Conservation (phyloP, 2,329 filamentous ascomycete species). For the Paramyrothecium sp. region DNA sequence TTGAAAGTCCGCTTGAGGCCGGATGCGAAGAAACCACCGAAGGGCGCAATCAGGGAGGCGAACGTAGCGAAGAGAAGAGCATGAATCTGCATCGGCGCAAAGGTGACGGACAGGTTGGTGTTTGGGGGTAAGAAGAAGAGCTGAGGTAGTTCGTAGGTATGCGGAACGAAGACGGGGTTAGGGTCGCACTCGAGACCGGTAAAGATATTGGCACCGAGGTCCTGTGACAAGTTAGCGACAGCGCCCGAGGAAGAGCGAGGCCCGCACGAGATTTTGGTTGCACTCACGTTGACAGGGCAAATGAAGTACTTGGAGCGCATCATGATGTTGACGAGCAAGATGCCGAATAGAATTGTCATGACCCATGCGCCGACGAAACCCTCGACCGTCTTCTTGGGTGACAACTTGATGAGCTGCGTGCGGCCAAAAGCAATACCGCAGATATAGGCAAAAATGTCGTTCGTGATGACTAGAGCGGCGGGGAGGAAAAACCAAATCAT, state of each 20-base stretch:
- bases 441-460: slow-evolving; percentile 97
- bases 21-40: slow-evolving; percentile 97
- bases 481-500: slow-evolving; percentile 99
- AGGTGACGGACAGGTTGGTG: slow-evolving; percentile 62
- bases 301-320: slow-evolving; percentile 96
- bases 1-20: slow-evolving; percentile 98
- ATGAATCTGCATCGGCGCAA: slow-evolving; percentile 91
- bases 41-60: slow-evolving; percentile 93
- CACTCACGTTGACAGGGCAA: slow-evolving; percentile 81
- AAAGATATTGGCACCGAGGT: slow-evolving; percentile 90
- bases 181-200: slow-evolving; percentile 86
- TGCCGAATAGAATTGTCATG: slow-evolving; percentile 85
- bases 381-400: slow-evolving; percentile 98
- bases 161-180: slow-evolving; percentile 87
- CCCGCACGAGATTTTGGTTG: background rate
- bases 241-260: background rate
- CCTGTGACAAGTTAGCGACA: slow-evolving; percentile 34
- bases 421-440: slow-evolving; percentile 96
- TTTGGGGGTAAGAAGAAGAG: slow-evolving; percentile 68
- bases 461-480: slow-evolving; percentile 91
- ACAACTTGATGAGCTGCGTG: slow-evolving; percentile 96
- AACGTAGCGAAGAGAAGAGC: slow-evolving; percentile 88
- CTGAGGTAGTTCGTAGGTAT: slow-evolving; percentile 69
- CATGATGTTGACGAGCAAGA: slow-evolving; percentile 78
- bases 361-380: slow-evolving; percentile 96